phyloP scores from a whole-genome alignment of 2,329 filamentous ascomycete genomes.

The Venturia nashicola region DNA sequence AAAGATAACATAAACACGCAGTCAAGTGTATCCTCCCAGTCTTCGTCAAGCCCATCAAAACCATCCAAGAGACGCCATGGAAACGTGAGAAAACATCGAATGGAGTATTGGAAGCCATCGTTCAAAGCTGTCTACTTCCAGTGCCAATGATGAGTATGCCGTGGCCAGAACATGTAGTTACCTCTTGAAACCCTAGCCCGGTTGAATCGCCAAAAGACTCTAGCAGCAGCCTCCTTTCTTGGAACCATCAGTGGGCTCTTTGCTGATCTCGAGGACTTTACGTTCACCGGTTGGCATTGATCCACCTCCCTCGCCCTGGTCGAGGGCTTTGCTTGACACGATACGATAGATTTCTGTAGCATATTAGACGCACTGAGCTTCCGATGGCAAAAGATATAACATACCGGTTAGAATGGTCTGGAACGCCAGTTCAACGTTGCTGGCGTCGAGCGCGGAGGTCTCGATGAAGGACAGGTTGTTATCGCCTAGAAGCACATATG shows the following conservation, averaged over 20 bases:
- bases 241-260: slow-evolving; percentile 65
- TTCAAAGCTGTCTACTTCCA: background rate
- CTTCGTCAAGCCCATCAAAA: background rate
- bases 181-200: background rate
- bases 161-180: background rate
- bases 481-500: slow-evolving; percentile 50
- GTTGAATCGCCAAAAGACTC: slow-evolving; percentile 16
- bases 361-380: background rate
- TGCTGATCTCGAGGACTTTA: slow-evolving; percentile 73
- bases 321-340: slow-evolving; percentile 92
- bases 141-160: background rate
- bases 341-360: slow-evolving; percentile 92
- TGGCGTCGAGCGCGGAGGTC: slow-evolving; percentile 95
- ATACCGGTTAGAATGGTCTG: slow-evolving; percentile 97
- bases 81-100: background rate
- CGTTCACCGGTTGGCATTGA: slow-evolving; percentile 70
- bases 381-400: slow-evolving; percentile 17
- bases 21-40: background rate
- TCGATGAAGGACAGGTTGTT: slow-evolving; percentile 99
- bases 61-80: slow-evolving; percentile 1
- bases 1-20: background rate
- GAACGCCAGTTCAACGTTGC: slow-evolving; percentile 98
- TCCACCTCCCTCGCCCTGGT: slow-evolving; percentile 64
- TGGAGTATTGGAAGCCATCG: background rate
- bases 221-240: slow-evolving; percentile 79